Percentiles rank a stretch among this genome's conserved stretches.
These are phyloP conservation scores for Eucalyptus albens DNA, from an alignment of 345 rosid genomes.

Conservation along the genomic window DNA sequence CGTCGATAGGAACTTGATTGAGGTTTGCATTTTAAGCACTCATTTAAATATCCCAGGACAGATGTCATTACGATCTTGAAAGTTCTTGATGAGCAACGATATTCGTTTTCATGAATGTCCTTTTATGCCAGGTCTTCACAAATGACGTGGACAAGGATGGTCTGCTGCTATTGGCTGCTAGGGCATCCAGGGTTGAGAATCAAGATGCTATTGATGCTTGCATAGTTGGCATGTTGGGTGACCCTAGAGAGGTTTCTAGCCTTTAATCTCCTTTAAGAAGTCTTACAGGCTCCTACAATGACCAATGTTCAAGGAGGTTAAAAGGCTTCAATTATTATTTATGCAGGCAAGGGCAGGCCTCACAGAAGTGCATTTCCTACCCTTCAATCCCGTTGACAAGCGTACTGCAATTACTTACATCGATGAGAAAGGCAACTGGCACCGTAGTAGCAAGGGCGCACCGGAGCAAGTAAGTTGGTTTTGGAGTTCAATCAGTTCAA, in stretches of 20 bases:
- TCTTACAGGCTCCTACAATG: background rate
- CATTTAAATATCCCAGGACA: background rate
- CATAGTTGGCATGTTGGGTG: constrained; percentile 76
- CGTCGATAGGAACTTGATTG: constrained; percentile 68
- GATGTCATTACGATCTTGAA: background rate
- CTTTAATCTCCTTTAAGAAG: background rate
- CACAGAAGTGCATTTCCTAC: constrained; percentile 83
- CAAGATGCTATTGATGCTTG: constrained; percentile 97
- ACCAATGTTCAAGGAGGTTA: background rate
- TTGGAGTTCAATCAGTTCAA: background rate
- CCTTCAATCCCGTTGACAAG: constrained; percentile 91
- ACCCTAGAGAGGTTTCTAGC: constrained; percentile 54
- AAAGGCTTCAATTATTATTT: background rate
- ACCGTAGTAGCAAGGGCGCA: constrained; percentile 84
- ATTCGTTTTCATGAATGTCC: background rate
- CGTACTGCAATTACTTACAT: constrained; percentile 88
- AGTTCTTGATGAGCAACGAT: background rate
- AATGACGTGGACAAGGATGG: constrained; percentile 30
- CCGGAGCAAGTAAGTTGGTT: constrained; percentile 61
- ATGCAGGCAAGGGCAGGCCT: constrained; percentile 77
- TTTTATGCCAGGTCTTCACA: constrained; percentile 35
- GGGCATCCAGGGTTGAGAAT: constrained; percentile 88
- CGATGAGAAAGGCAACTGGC: constrained; percentile 65
- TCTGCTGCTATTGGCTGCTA: constrained; percentile 56
- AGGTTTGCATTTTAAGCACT: constrained; percentile 21